These are phyloP conservation scores for Penicillium flavigenum DNA, from an alignment of 495 filamentous ascomycete species.

Conservation along the genomic window DNA sequence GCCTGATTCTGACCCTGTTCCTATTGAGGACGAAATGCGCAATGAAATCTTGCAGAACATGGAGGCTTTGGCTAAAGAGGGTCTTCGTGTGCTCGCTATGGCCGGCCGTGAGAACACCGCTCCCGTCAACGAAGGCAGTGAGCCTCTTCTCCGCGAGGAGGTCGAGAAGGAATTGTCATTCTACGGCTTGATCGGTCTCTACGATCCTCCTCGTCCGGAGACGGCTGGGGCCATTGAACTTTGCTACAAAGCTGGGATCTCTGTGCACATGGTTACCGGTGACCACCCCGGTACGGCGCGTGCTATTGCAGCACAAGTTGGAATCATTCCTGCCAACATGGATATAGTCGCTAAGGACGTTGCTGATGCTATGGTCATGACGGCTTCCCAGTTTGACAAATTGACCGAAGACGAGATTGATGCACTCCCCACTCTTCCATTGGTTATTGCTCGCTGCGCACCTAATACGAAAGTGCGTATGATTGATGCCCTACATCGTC, in stretches of 20 bases:
- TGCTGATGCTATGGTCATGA: conserved; percentile 66
- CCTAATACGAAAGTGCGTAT: conserved; percentile 76
- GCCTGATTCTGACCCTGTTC: conserved; percentile 34
- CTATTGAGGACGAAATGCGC: conserved; percentile 43
- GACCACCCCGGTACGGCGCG: conserved; percentile 66
- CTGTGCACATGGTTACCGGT: conserved; percentile 75
- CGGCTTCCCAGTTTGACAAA: conserved; percentile 66
- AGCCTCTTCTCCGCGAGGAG: conserved; percentile 50
- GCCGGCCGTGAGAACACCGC: conserved; percentile 48
- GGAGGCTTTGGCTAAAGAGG: conserved; percentile 61
- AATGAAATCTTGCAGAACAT: conserved; percentile 61
- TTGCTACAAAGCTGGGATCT: conserved; percentile 66
- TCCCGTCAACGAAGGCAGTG: conserved; percentile 33
- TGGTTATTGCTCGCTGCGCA: conserved; percentile 70
- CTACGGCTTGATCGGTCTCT: conserved; percentile 67
- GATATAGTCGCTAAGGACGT: conserved; percentile 51
- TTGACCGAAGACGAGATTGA: conserved; percentile 66
- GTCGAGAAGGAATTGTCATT: conserved; percentile 62
- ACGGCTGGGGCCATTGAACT: conserved; percentile 53
- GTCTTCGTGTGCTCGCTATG: conserved; percentile 63
- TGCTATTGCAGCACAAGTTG: conserved; percentile 64
- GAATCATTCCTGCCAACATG: conserved; percentile 61
- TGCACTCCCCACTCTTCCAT: conserved; percentile 58
- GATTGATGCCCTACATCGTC: conserved; percentile 71
- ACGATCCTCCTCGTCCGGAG: conserved; percentile 66